Conservation (phyloP, 2,329 filamentous ascomycete genomes). For the Furcasterigmium furcatum region DNA sequence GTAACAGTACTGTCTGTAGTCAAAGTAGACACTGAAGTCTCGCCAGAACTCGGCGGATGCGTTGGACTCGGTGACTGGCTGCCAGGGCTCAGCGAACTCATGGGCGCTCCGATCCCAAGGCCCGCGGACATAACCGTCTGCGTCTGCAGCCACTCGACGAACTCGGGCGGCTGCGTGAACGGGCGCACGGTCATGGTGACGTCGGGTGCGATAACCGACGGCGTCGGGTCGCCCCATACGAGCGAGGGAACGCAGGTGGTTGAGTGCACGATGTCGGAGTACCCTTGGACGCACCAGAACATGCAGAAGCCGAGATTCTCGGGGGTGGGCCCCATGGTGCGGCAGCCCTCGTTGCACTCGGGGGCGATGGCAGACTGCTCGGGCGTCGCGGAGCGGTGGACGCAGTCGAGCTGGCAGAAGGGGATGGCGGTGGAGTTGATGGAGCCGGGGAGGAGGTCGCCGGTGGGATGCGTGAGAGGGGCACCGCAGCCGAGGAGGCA, state of each 20-base stretch:
- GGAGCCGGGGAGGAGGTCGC: background rate
- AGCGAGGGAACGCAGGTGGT: background rate
- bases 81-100: no score
- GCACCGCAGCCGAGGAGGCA: background rate
- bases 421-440: background rate
- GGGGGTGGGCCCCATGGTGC: background rate
- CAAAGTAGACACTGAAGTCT: no score
- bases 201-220: background rate
- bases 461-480: background rate
- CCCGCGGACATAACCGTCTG: background rate
- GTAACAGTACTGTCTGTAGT: no score
- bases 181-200: background rate
- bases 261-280: background rate
- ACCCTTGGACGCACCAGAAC: background rate
- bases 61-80: no score
- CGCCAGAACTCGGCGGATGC: no score
- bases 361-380: background rate
- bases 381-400: background rate
- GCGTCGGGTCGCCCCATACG: background rate
- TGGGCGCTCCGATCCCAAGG: no score
- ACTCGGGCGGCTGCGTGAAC: background rate
- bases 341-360: background rate
- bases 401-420: background rate
- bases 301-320: background rate
- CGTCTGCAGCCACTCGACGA: background rate